Conservation (phyloP, 768 basidiomycete genomes). For the Tulasnella sp. region DNA sequence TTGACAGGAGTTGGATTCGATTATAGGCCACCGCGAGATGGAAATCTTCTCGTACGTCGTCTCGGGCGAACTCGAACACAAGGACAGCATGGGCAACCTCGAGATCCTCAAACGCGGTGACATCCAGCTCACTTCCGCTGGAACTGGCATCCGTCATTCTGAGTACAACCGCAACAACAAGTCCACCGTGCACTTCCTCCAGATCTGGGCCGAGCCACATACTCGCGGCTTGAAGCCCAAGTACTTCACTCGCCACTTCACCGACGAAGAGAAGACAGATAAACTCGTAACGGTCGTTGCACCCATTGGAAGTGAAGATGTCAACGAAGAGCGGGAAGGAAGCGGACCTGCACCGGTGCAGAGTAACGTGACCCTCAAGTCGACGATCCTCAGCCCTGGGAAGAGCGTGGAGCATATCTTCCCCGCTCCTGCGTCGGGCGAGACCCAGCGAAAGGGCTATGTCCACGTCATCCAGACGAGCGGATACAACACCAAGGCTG, state of each 20-base stretch:
- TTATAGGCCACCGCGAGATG: constrained; percentile 62
- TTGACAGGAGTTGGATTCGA: constrained; percentile 29
- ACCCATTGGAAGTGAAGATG: constrained; percentile 57
- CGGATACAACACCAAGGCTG: constrained; percentile 64
- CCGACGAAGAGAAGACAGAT: constrained; percentile 76
- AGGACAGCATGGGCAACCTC: constrained; percentile 68
- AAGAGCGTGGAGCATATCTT: constrained; percentile 54
- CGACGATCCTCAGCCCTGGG: constrained; percentile 61
- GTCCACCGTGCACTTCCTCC: constrained; percentile 54
- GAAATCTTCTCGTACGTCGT: constrained; percentile 92
- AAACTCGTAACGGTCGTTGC: constrained; percentile 73
- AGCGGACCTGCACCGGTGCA: constrained; percentile 79
- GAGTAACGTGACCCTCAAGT: constrained; percentile 63
- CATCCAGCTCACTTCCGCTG: constrained; percentile 86
- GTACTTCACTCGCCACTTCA: constrained; percentile 84
- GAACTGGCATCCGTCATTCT: constrained; percentile 86
- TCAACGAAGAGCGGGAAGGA: constrained; percentile 59
- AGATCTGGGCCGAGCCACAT: constrained; percentile 64
- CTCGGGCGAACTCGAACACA: constrained; percentile 77
- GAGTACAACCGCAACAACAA: constrained; percentile 53
- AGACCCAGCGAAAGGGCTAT: constrained; percentile 58
- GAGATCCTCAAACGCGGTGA: constrained; percentile 88
- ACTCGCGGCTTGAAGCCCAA: constrained; percentile 55
- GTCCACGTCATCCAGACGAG: constrained; percentile 82
- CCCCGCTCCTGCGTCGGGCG: constrained; percentile 33